phyloP scores from a whole-genome alignment of 345 rosid genomes.

The Citrus sp. region DNA sequence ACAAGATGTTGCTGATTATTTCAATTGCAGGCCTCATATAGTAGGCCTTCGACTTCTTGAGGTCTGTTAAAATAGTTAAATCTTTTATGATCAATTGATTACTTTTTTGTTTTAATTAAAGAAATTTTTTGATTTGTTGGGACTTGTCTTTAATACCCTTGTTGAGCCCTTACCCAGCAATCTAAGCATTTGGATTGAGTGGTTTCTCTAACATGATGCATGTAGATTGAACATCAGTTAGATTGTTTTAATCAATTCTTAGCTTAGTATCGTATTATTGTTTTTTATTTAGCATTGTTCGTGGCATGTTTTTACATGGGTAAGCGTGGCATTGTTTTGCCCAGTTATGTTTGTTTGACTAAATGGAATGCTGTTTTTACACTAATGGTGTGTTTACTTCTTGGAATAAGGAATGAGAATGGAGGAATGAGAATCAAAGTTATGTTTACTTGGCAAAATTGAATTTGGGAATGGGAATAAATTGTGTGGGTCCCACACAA shows the following conservation, averaged over 20 bases:
- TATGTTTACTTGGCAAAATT: too few relatives aligned
- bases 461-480: too few relatives aligned
- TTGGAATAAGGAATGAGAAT: too few relatives aligned
- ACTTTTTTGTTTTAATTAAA: background rate
- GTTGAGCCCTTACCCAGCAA: background rate
- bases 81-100: background rate
- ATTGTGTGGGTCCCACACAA: too few relatives aligned
- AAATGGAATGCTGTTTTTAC: background rate
- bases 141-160: background rate
- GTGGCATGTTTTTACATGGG: background rate
- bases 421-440: too few relatives aligned
- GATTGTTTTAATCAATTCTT: background rate
- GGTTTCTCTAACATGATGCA: background rate
- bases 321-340: background rate
- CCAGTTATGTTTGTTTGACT: background rate
- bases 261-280: background rate
- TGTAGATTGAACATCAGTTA: background rate
- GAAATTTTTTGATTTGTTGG: background rate
- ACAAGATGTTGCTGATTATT: conserved; percentile 68
- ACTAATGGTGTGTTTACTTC: too few relatives aligned
- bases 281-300: background rate
- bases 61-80: conserved; percentile 37
- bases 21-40: conserved; percentile 85
- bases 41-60: conserved; percentile 82
- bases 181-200: background rate